Percentiles rank a stretch among this genome's conserved stretches.
These are phyloP conservation scores for Lactarius quietus DNA, from an alignment of 768 basidiomycete genomes.

Conservation along the genomic window DNA sequence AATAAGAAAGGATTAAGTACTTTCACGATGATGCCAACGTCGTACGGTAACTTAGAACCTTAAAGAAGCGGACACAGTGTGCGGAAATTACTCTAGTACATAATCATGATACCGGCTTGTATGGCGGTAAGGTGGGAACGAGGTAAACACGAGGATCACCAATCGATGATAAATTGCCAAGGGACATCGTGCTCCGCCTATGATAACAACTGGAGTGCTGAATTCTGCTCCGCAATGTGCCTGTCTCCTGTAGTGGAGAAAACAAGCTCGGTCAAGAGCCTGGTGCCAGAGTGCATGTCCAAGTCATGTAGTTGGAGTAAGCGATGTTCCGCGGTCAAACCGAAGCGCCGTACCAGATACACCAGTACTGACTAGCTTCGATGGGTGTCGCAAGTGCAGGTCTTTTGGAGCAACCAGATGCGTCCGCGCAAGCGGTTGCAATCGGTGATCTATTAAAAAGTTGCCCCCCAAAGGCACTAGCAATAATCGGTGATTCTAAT, in stretches of 20 bases:
- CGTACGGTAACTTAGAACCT: not conserved
- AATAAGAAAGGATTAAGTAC: not conserved
- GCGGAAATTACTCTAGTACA: not conserved
- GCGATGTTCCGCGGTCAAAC: not conserved
- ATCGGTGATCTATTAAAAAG: not conserved
- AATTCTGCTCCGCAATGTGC: not conserved
- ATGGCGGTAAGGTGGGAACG: not conserved
- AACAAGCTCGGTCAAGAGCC: not conserved
- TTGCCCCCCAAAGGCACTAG: too few species aligned
- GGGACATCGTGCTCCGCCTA: not conserved
- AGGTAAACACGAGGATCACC: not conserved
- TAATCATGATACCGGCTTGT: not conserved
- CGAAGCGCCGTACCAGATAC: not conserved
- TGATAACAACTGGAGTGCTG: not conserved
- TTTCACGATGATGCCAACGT: not conserved
- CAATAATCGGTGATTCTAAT: not conserved
- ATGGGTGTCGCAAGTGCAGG: not conserved
- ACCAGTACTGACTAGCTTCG: not conserved
- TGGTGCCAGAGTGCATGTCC: not conserved
- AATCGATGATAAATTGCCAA: not conserved
- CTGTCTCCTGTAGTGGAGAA: not conserved
- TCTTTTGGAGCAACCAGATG: not conserved
- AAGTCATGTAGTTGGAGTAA: not conserved
- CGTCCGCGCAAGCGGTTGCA: too few species aligned
- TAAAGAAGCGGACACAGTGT: not conserved